These are phyloP conservation scores for Pseudogymnoascus sp. DNA, from an alignment of 2,329 filamentous ascomycete species.

Conservation along the genomic window DNA sequence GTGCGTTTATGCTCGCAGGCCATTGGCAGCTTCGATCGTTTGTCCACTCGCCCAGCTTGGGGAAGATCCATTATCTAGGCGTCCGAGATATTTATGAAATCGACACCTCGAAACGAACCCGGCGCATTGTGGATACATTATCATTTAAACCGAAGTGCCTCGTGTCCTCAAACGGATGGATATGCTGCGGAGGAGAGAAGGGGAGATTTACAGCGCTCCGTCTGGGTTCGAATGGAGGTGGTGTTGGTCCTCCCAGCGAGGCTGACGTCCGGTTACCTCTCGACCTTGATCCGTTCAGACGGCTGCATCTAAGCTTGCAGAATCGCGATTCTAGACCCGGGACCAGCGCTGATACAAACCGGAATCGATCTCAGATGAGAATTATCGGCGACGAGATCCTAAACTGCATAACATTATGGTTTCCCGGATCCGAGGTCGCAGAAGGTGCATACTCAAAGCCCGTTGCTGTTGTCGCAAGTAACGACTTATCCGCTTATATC, in stretches of 20 bases:
- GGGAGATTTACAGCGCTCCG: slow-evolving; percentile 60
- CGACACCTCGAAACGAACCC: slow-evolving; percentile 60
- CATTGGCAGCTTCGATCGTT: slow-evolving; percentile 88
- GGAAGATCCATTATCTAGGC: slow-evolving; percentile 78
- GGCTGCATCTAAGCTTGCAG: slow-evolving; percentile 10
- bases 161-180: slow-evolving; percentile 76
- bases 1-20: slow-evolving; percentile 56
- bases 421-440: slow-evolving; percentile 30
- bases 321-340: background rate
- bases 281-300: slow-evolving; percentile 33
- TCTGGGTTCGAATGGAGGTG: slow-evolving; percentile 27
- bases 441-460: slow-evolving; percentile 40
- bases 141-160: slow-evolving; percentile 76
- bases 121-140: slow-evolving; percentile 63
- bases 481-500: slow-evolving; percentile 82
- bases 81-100: slow-evolving; percentile 64
- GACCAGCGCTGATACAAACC: background rate
- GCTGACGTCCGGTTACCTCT: slow-evolving; percentile 41
- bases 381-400: slow-evolving; percentile 53
- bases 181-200: slow-evolving; percentile 81
- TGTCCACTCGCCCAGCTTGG: slow-evolving; percentile 69
- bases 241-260: slow-evolving; percentile 27
- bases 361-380: slow-evolving; percentile 35
- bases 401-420: slow-evolving; percentile 60
- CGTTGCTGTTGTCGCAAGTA: slow-evolving; percentile 76